phyloP scores from a whole-genome alignment of 2,329 filamentous ascomycete genomes.

The Fusarium continuum region DNA sequence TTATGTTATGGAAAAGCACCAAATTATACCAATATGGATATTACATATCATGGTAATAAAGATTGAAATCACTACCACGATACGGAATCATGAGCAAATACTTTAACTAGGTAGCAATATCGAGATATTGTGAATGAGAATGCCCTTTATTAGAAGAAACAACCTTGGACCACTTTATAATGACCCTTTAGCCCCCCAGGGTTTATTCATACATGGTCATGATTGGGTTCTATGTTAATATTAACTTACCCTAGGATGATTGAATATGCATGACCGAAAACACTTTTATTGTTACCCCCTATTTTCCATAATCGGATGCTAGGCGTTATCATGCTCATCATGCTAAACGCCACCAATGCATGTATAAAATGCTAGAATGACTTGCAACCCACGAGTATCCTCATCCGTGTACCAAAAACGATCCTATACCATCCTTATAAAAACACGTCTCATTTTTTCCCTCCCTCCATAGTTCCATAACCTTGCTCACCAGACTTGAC shows the following conservation, averaged over 20 bases:
- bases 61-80: conserved; percentile 5
- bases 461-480: conserved; percentile 37
- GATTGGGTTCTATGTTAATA: too few relatives aligned
- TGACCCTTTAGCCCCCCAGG: too few relatives aligned
- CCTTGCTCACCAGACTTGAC: conserved; percentile 1
- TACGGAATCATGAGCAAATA: neutral
- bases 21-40: conserved; percentile 12
- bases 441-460: too few relatives aligned
- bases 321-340: neutral
- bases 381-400: too few relatives aligned
- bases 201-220: too few relatives aligned
- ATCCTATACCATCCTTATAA: too few relatives aligned
- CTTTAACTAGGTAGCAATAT: neutral
- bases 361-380: neutral
- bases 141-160: too few relatives aligned
- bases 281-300: neutral
- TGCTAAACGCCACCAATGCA: neutral
- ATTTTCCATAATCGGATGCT: neutral
- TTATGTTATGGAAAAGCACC: conserved; percentile 13
- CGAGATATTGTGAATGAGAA: neutral
- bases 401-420: too few relatives aligned
- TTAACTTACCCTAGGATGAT: too few relatives aligned
- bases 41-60: conserved; percentile 8
- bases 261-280: too few relatives aligned
- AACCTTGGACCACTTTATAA: too few relatives aligned